phyloP scores from a whole-genome alignment of 441 rosid species.

The Metrosideros polymorpha region DNA sequence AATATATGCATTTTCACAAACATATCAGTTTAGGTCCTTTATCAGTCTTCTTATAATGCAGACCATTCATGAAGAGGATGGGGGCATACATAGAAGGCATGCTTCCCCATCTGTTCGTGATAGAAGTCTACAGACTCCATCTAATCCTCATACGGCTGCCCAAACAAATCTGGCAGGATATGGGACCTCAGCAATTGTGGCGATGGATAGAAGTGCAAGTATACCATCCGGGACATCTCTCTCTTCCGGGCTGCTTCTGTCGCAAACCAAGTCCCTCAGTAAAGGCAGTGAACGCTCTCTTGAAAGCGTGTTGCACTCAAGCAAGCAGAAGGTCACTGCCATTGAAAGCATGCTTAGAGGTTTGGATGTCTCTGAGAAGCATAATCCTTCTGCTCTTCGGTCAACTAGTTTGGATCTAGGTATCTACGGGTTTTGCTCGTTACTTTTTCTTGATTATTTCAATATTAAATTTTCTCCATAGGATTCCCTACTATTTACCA shows the following conservation, averaged over 20 bases:
- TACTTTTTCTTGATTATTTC: conserved; percentile 8
- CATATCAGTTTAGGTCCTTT: background rate
- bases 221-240: conserved; percentile 67
- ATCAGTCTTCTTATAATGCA: conserved; percentile 18
- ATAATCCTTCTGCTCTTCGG: conserved; percentile 60
- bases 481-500: background rate
- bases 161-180: conserved; percentile 63
- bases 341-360: conserved; percentile 99
- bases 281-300: conserved; percentile 85
- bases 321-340: conserved; percentile 99
- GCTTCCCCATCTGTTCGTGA: conserved; percentile 96
- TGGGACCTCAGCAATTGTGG: conserved; percentile 94
- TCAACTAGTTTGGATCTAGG: conserved; percentile 99
- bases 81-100: conserved; percentile 89
- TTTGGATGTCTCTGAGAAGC: conserved; percentile 79
- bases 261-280: conserved; percentile 62
- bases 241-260: conserved; percentile 67
- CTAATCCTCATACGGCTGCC: conserved; percentile 45
- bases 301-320: conserved; percentile 91
- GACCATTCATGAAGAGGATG: conserved; percentile 96
- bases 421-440: conserved; percentile 25
- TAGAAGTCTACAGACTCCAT: conserved; percentile 58
- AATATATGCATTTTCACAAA: background rate
- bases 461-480: background rate
- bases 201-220: conserved; percentile 88